Evolutionary conservation across 169 alveolate genomes (phyloP), one percentile per base, ranked within the genome.

Genomic region (Plasmodium sp.): DNA sequence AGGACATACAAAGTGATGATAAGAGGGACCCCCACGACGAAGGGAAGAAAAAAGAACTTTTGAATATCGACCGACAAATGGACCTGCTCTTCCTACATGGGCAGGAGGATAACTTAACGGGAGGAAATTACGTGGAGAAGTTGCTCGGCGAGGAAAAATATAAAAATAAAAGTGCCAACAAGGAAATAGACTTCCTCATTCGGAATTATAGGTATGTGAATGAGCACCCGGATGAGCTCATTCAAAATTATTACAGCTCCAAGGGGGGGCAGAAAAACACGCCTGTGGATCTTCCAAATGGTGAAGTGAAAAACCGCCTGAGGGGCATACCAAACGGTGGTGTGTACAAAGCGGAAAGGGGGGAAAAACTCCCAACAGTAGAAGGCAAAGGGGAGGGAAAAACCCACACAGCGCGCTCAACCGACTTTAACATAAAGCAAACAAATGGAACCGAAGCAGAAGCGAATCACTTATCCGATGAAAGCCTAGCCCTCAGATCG

Each of bases 121-220:
- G 82, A 51, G 83, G 72, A 6, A 79, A 58, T 31, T 90, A 74
- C 73, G 31, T 90, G 73, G 94, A 90, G 51, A 90, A 80, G 67
- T 58, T 90, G 36, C 58, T 90, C 16, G 33, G 51, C 43, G 72
- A 79, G 31, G 94, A 90, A 62, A 90, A 90, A 80, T 27, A 48
- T 36, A 31, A 16, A 5, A 90, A 90, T n/a, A 80, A 90, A 79
- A 22, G 6, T 56, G 75, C 54, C 22, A 80, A 83, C 34, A 90
- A 90, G 73, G 94, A 90, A 22, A 79, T 90, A 6, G 94, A 90
- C 10, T 22, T 90, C 18, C 54, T 90, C 31, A 72, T 90, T 36
- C 36, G 80, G 14, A 72, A 81, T 80, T 90, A 80, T 43, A 90
- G 36, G 45, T 56, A 90, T 80, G 90, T 62, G 12, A 90, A 80